Evolutionary conservation across 2,329 filamentous ascomycete genomes (phyloP), one percentile per base, ranked within the genome.

Genomic region (Xylaria sp.): DNA sequence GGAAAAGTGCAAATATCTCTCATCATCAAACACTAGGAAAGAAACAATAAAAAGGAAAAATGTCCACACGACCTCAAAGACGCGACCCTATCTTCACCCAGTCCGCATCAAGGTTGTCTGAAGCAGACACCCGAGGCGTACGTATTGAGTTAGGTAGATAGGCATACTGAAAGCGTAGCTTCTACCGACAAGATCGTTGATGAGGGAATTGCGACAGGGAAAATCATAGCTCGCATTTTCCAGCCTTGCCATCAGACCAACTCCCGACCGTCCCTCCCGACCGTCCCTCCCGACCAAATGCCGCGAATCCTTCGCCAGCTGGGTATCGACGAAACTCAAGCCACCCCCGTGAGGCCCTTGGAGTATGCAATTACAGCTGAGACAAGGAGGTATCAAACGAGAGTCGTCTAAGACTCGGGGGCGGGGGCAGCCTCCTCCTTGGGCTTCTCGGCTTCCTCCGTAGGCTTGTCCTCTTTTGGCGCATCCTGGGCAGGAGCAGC

Each of bases 381-480:
- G 77, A 78, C 71, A 77, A 78, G 76, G 76, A 78, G 76, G 74
- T 78, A 76, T 76, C 72, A 72, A 70, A 68, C 70, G 72, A 75
- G 68, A 69, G 67, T 72, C 68, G 78, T 83, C 84, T 89, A 88
- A 73, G 86, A 88, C 80, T 83, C 82, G 73, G 86, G 80, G 70
- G 86, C 84, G 71, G 79, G 67, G 41, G 76, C 81, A 72, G 83
- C 80, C 78, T 86, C 85, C 79, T 88, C 84, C 80, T 91, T 88
- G 20, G 75, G 74, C 84, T 90, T 89, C 72, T 79, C 76, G 69
- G 84, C 82, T 68, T 84, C 80, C 72, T 85, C 81, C 55, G 81
- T 79, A 63, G 82, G 79, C 79, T 83, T 83, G 75, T 88, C 86
- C 78, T 93, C 90, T 85, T 87, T 85, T 73, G 81, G 75, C 57